These are phyloP conservation scores for Yamadazyma spencermartinsiae DNA, from an alignment of 1,139 yeast genomes.

Conservation along the genomic window DNA sequence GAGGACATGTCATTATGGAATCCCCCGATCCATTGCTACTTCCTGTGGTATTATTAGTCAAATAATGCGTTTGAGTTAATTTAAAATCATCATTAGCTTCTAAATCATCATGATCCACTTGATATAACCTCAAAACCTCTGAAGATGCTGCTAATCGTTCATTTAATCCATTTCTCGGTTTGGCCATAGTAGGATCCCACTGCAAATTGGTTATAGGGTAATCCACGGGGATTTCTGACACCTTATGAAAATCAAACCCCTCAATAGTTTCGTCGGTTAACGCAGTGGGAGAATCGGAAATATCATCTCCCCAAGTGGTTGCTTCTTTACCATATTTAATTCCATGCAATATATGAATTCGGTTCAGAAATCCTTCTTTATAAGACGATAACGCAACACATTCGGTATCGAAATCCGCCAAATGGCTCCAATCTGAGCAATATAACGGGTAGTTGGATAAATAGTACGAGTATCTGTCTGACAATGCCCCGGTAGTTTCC, in stretches of 20 bases:
- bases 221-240: slow-evolving; percentile 55
- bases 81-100: slow-evolving; percentile 34
- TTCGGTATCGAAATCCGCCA: slow-evolving; percentile 40
- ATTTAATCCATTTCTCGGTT: slow-evolving; percentile 20
- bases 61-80: slow-evolving; percentile 39
- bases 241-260: slow-evolving; percentile 48
- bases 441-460: slow-evolving; percentile 64
- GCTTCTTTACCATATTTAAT: slow-evolving; percentile 29
- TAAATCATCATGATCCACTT: slow-evolving; percentile 37
- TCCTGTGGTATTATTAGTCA: slow-evolving; percentile 40
- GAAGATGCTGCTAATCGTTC: slow-evolving; percentile 66
- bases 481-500: slow-evolving; percentile 10
- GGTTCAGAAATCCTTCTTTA: slow-evolving; percentile 68
- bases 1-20: slow-evolving; percentile 60
- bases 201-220: slow-evolving; percentile 69
- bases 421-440: slow-evolving; percentile 64
- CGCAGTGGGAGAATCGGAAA: slow-evolving; percentile 8
- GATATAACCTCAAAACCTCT: slow-evolving; percentile 71
- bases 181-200: slow-evolving; percentile 63
- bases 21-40: slow-evolving; percentile 22
- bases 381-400: slow-evolving; percentile 66
- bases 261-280: slow-evolving; percentile 21
- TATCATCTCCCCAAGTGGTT: slow-evolving; percentile 7
- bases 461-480: slow-evolving; percentile 53
- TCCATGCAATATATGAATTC: slow-evolving; percentile 51